Conservation (phyloP, 371 early-diverging fungal species). For the Mucor indicus region DNA sequence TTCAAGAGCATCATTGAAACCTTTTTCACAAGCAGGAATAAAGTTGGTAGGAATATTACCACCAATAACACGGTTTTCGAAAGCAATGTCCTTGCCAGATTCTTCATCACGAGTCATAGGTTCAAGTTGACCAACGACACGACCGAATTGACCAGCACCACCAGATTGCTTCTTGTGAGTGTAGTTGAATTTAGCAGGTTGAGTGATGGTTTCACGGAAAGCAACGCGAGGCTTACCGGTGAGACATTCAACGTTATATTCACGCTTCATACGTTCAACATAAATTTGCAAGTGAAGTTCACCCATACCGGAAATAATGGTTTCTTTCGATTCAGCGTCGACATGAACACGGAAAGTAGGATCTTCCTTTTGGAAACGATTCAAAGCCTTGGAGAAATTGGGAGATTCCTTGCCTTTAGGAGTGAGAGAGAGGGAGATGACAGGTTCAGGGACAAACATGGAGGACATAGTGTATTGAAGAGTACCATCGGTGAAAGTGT, state of each 20-base stretch:
- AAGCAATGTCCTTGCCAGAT: constrained; percentile 51
- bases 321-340: constrained; percentile 91
- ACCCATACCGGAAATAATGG: constrained; percentile 92
- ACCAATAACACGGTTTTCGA: constrained; percentile 84
- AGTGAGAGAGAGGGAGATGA: constrained; percentile 88
- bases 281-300: constrained; percentile 92
- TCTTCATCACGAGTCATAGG: constrained; percentile 68
- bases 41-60: constrained; percentile 93
- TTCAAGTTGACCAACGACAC: constrained; percentile 90
- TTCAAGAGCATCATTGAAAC: constrained; percentile 87
- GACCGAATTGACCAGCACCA: constrained; percentile 96
- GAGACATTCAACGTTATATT: constrained; percentile 89
- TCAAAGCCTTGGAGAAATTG: constrained; percentile 94
- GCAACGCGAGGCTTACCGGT: constrained; percentile 97
- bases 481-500: constrained; percentile 93
- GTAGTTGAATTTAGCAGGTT: constrained; percentile 84
- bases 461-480: constrained; percentile 91
- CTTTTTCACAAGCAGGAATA: constrained; percentile 96
- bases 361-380: constrained; percentile 95
- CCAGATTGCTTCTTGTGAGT: constrained; percentile 99
- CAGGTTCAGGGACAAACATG: constrained; percentile 97
- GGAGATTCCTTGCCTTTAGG: constrained; percentile 90
- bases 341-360: constrained; percentile 97
- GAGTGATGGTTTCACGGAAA: constrained; percentile 91
- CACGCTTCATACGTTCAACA: constrained; percentile 97